A percentile compares a stretch with the other conserved stretches of the same genome.
Conservation (phyloP, 306 rosid species). For the Astragalus glycyphyllos region DNA sequence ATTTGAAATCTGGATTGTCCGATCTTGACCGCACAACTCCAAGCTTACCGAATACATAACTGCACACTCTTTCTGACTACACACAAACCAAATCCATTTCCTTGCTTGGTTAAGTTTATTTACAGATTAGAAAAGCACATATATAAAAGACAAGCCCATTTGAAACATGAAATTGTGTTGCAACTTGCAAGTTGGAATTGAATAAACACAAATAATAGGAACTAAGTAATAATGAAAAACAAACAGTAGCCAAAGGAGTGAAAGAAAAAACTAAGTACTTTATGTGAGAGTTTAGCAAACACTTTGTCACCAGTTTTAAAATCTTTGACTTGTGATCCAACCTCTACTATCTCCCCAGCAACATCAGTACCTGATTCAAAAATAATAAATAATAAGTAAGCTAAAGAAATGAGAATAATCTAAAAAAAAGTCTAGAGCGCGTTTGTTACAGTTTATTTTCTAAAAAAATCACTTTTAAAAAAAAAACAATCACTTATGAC, state of each 20-base stretch:
- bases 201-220: conserved; percentile 1
- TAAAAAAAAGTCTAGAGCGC: neutral
- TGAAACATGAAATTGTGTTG: neutral
- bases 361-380: conserved; percentile 59
- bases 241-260: neutral
- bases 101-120: too few relatives aligned
- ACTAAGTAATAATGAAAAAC: neutral
- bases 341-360: conserved; percentile 65
- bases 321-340: conserved; percentile 61
- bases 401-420: neutral
- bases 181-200: neutral
- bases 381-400: too few relatives aligned
- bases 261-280: conserved; percentile 45
- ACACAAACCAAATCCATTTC: neutral
- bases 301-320: conserved; percentile 75
- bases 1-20: too few relatives aligned
- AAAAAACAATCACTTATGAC: too few relatives aligned
- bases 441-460: too few relatives aligned
- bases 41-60: too few relatives aligned
- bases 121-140: too few relatives aligned
- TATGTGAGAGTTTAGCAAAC: conserved; percentile 47
- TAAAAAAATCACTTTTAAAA: too few relatives aligned
- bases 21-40: too few relatives aligned
- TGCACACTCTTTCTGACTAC: too few relatives aligned
- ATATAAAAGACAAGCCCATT: neutral